Evolutionary conservation across 2,329 filamentous ascomycete species (phyloP).

Genomic region (Nemania sp.): DNA sequence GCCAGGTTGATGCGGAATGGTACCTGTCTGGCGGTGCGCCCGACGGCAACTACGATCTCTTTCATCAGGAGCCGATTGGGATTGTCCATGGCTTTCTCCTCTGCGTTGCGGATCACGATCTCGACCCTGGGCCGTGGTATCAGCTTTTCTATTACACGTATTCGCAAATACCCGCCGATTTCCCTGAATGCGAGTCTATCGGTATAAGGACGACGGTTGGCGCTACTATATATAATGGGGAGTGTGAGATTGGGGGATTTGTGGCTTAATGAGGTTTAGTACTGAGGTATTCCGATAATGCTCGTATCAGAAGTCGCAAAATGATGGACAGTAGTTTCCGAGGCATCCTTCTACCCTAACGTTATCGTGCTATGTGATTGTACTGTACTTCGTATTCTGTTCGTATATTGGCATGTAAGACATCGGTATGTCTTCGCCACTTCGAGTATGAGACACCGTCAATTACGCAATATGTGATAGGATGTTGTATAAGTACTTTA

Average conservation of each 20-base stretch:
- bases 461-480: no score
- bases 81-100: slow-evolving; percentile 40
- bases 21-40: slow-evolving; percentile 27
- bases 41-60: slow-evolving; percentile 38
- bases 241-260: slow-evolving; percentile 41
- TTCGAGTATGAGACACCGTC: neutral
- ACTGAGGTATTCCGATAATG: neutral
- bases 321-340: neutral
- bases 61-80: slow-evolving; percentile 25
- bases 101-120: slow-evolving; percentile 38
- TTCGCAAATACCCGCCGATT: slow-evolving; percentile 12
- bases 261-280: slow-evolving; percentile 21
- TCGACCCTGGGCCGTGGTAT: slow-evolving; percentile 38
- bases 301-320: neutral
- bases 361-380: neutral
- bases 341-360: neutral
- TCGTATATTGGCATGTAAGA: neutral
- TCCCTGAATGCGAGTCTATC: slow-evolving; percentile 41
- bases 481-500: no score
- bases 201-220: slow-evolving; percentile 41
- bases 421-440: neutral
- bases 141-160: slow-evolving; percentile 42
- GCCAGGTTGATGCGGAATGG: slow-evolving; percentile 38
- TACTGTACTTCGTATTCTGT: no score
- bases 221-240: slow-evolving; percentile 40